These are phyloP conservation scores for Amylostereum chailletii DNA, from an alignment of 1,284 basidiomycete species.

Conservation along the genomic window DNA sequence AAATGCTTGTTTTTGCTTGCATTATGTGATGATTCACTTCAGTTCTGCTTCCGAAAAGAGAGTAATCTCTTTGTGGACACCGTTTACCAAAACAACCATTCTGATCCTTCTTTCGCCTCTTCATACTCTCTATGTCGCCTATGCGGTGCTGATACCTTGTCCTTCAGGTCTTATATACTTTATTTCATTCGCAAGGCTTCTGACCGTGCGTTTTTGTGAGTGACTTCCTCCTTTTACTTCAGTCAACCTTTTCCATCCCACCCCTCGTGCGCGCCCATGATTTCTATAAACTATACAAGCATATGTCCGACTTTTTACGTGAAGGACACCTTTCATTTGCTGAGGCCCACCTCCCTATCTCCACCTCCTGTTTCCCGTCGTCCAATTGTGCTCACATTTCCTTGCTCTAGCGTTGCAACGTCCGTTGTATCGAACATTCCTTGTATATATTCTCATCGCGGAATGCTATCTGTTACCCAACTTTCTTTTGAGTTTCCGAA, in stretches of 20 bases:
- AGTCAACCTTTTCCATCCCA: background rate
- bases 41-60: slow-evolving; percentile 18
- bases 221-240: background rate
- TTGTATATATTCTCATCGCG: background rate
- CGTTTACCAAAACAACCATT: slow-evolving; percentile 9
- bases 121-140: background rate
- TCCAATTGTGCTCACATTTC: background rate
- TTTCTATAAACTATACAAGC: slow-evolving; percentile 14
- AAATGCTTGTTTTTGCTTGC: background rate
- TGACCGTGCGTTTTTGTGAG: slow-evolving; percentile 1
- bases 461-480: background rate
- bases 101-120: slow-evolving; percentile 6
- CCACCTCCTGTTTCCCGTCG: background rate
- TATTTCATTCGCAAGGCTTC: background rate
- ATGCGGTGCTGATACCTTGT: background rate
- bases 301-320: slow-evolving; percentile 14
- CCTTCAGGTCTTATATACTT: background rate
- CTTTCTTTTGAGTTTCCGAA: background rate
- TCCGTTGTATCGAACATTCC: background rate
- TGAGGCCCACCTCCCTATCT: slow-evolving; percentile 4
- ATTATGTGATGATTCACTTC: slow-evolving; percentile 12
- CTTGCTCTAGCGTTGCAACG: background rate
- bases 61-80: slow-evolving; percentile 14
- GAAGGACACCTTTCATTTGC: slow-evolving; percentile 12
- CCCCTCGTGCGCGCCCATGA: slow-evolving; percentile 8